These are phyloP conservation scores for Acmispon strigosus DNA, from an alignment of 306 rosid genomes.

Conservation along the genomic window DNA sequence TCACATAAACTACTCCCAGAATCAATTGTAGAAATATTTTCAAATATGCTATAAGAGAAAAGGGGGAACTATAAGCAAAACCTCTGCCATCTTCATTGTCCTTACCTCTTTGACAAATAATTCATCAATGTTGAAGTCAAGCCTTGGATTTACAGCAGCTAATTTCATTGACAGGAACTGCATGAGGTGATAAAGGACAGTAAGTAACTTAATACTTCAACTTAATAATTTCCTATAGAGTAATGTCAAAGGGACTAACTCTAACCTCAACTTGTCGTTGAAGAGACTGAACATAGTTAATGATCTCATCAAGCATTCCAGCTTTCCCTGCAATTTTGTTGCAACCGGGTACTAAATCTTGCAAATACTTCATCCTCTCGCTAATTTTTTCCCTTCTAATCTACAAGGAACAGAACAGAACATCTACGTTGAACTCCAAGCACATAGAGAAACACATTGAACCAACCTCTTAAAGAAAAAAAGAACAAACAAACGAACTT, in stretches of 20 bases:
- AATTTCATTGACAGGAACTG: conserved; percentile 97
- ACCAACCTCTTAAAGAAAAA: not conserved
- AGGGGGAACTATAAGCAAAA: not conserved
- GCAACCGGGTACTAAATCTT: conserved; percentile 97
- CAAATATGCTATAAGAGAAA: too few relatives aligned
- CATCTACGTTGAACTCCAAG: not conserved
- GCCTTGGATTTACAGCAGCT: conserved; percentile 83
- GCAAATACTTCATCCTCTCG: conserved; percentile 91
- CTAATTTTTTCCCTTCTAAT: conserved; percentile 94
- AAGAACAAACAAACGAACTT: not conserved
- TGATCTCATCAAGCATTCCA: conserved; percentile 98
- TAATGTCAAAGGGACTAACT: not conserved
- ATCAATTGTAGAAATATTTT: too few relatives aligned
- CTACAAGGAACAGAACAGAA: conserved; percentile 32
- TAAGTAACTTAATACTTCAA: not conserved
- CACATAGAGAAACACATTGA: not conserved
- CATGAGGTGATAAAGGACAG: conserved; percentile 9
- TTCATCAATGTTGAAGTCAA: conserved; percentile 83
- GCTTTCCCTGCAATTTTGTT: conserved; percentile 95
- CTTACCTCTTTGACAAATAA: conserved; percentile 78
- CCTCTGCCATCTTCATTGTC: not conserved
- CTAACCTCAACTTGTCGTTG: conserved; percentile 90
- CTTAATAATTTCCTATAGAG: not conserved
- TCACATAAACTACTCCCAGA: too few relatives aligned
- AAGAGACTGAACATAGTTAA: conserved; percentile 90